phyloP scores from a whole-genome alignment of 805 yeast species.

The Saccharomycopsis sp. region DNA sequence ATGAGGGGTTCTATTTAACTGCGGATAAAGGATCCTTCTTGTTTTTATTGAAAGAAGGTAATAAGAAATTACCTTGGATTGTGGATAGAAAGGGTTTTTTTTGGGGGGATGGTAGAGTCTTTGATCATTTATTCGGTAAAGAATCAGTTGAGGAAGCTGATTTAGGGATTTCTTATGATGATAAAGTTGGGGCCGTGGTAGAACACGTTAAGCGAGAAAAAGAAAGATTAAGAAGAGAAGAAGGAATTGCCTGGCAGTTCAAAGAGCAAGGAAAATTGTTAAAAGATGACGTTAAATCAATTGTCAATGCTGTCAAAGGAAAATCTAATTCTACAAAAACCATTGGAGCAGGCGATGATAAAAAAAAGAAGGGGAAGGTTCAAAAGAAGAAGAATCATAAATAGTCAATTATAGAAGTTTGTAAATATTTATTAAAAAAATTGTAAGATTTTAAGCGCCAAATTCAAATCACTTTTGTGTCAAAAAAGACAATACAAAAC shows the following conservation, averaged over 20 bases:
- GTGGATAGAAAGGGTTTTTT: conserved; percentile 82
- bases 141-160: conserved; percentile 72
- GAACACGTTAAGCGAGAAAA: conserved; percentile 22
- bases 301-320: conserved; percentile 2
- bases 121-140: conserved; percentile 72
- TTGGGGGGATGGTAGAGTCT: conserved; percentile 88
- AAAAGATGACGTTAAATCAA: conserved; percentile 12
- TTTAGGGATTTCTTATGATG: conserved; percentile 54
- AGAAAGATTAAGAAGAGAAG: conserved; percentile 5
- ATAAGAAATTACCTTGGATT: conserved; percentile 52
- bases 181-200: conserved; percentile 38
- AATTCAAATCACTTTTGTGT: no score
- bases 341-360: no score
- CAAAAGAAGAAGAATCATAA: no score
- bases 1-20: conserved; percentile 82
- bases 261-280: conserved; percentile 17
- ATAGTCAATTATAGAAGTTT: no score
- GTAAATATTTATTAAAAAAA: no score
- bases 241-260: conserved; percentile 16
- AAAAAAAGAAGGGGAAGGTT: no score
- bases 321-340: no score
- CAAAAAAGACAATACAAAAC: no score
- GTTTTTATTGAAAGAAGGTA: conserved; percentile 56
- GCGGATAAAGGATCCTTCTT: conserved; percentile 64
- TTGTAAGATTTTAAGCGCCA: no score